A percentile compares a stretch with the other conserved stretches of the same genome.
phyloP scores from a whole-genome alignment of 129 eudicot species.

The Flaveria sonorensis region DNA sequence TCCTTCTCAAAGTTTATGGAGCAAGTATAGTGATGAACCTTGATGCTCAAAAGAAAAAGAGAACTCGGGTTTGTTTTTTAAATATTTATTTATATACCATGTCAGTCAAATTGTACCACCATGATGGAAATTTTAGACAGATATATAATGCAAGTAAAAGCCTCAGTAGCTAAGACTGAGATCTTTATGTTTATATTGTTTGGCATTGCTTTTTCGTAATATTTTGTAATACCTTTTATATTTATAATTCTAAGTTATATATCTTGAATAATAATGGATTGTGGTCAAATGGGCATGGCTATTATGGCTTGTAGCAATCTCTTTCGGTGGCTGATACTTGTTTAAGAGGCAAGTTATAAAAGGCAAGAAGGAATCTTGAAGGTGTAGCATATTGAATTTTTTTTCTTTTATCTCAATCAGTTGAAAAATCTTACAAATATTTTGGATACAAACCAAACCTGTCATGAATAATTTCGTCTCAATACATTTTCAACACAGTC shows the following conservation, averaged over 20 bases:
- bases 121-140: neutral
- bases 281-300: neutral
- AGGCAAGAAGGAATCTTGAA: conserved; percentile 15
- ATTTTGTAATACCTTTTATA: neutral
- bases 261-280: neutral
- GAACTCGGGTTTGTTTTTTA: neutral
- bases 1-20: conserved; percentile 20
- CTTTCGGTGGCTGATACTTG: neutral
- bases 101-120: conserved; percentile 10
- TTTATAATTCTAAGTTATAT: neutral
- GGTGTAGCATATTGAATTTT: conserved; percentile 6
- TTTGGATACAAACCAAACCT: neutral
- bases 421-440: conserved; percentile 12
- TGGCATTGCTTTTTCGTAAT: conserved; percentile 1
- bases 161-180: neutral
- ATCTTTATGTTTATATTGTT: neutral
- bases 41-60: conserved; percentile 25
- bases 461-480: neutral
- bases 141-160: conserved; percentile 8
- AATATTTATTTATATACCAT: conserved; percentile 10
- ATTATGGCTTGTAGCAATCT: neutral
- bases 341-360: neutral
- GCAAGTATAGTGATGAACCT: conserved; percentile 21
- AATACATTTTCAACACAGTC: neutral
- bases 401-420: neutral